A percentile compares a stretch with the other conserved stretches of the same genome.
Conservation (phyloP, 768 basidiomycete species). For the Collybia mongolica region DNA sequence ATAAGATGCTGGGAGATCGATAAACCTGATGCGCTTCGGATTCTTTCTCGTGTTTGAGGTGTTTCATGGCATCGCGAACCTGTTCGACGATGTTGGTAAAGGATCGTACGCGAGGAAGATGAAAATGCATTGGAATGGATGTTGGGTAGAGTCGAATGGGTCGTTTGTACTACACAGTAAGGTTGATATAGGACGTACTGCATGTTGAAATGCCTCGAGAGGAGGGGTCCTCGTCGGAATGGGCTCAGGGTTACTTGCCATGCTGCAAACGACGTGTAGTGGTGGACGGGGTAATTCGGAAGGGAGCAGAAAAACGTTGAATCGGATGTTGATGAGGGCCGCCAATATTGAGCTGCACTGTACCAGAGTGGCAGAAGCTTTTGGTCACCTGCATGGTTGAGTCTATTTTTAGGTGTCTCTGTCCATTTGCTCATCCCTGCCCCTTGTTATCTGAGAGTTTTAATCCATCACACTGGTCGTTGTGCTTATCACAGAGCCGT, state of each 20-base stretch:
- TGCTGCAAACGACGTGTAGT: slow-evolving; percentile 2
- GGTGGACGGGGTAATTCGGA: slow-evolving; percentile 9
- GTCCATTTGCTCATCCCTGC: background rate
- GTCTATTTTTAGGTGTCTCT: slow-evolving; percentile 3
- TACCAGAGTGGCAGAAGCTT: no score
- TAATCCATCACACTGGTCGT: no score
- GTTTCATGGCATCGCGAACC: slow-evolving; percentile 68
- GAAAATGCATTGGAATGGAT: slow-evolving; percentile 38
- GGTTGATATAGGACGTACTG: slow-evolving; percentile 15
- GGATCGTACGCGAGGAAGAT: slow-evolving; percentile 41
- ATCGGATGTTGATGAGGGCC: no score
- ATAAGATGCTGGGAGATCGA: slow-evolving; percentile 7
- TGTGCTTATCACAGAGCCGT: no score
- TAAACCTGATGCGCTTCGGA: slow-evolving; percentile 85
- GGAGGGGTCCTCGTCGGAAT: slow-evolving; percentile 15
- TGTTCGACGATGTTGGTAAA: slow-evolving; percentile 51
- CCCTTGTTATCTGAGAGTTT: background rate
- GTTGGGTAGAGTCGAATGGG: background rate
- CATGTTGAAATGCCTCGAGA: slow-evolving; percentile 12
- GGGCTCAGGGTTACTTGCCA: slow-evolving; percentile 1
- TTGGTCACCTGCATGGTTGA: background rate
- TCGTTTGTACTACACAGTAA: background rate
- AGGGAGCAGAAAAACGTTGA: no score
- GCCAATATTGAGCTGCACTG: no score
- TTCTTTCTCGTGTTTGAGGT: slow-evolving; percentile 73